These are phyloP conservation scores for Aspergillus bombycis DNA, from an alignment of 2,329 filamentous ascomycete species.

Conservation along the genomic window DNA sequence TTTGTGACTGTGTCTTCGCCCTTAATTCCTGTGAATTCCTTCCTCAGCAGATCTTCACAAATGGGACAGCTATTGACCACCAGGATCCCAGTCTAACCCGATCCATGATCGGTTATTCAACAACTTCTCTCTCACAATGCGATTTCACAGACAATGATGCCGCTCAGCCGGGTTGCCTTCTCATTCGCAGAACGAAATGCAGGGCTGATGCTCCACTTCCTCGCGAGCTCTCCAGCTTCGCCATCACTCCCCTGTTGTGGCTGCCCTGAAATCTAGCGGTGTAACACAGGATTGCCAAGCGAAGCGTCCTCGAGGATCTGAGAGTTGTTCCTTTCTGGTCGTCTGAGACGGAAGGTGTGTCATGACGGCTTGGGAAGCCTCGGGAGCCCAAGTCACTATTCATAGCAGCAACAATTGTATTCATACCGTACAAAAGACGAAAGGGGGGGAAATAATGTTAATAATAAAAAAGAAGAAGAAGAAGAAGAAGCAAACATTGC, in stretches of 20 bases:
- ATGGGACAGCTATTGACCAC: not conserved
- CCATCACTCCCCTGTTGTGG: slow-evolving; percentile 12
- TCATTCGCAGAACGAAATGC: slow-evolving; percentile 8
- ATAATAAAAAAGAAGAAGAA: slow-evolving; percentile 5
- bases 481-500: not conserved
- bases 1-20: not conserved
- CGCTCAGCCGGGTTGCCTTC: slow-evolving; percentile 1
- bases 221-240: slow-evolving; percentile 6
- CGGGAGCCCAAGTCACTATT: not conserved
- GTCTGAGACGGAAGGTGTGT: slow-evolving; percentile 1
- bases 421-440: not conserved
- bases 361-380: not conserved
- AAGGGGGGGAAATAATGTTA: not conserved
- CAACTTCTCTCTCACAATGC: not conserved
- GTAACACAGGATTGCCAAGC: slow-evolving; percentile 23
- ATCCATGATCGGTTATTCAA: not conserved
- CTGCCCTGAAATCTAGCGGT: slow-evolving; percentile 29
- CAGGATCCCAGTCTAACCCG: not conserved
- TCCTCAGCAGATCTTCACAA: not conserved
- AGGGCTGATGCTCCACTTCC: slow-evolving; percentile 15
- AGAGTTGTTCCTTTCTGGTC: not conserved
- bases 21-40: not conserved
- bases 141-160: slow-evolving; percentile 4
- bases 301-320: slow-evolving; percentile 10
- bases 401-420: slow-evolving; percentile 1